Base-by-base conservation (phyloP, 331 rosid genomes). In the Pyrus hybrid region DNA sequence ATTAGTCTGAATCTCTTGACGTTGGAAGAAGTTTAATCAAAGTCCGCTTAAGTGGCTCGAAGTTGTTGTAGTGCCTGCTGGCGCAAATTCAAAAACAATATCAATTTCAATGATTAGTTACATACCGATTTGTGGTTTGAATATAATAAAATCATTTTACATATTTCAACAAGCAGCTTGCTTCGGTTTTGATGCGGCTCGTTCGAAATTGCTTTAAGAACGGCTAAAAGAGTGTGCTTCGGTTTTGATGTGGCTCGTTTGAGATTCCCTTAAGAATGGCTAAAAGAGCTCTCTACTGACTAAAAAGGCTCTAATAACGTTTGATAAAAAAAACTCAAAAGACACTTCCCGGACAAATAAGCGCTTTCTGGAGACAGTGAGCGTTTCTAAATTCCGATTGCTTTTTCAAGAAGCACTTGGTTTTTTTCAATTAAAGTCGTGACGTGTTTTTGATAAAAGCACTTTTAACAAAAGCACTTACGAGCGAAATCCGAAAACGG, bases 111-210 rank as follows among this genome's bases (percentile, higher is more conserved):
- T n/a, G 64, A 53, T 47, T 79, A 45, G 67, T 41, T 43, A 23
- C 64, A 21, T 11, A 63, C 69, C 41, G 54, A 63, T 23, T 45
- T 60, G 20, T 61, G 5, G n/a, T n/a, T 63, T 12, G 45, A 75
- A 28, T 18, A 18, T 21, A 41, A 41, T 41, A 41, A 41, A 11
- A 41, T 41, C 5, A 41, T 41, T 10, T 41, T 11, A 41, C 47
- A 10, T 41, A 41, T 41, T 41, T 41, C 47, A 41, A 18, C 57
- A 9, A 0, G 14, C 62, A n/a, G 13, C 62, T 13, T 81, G 77
- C 82, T 80, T 88, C 80, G 86, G 85, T 83, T 85, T 73, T 17
- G 35, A 79, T 81, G 78, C 66, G 41, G 25, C 68, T 79, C 0
- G 5, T 18, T 51, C 7, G 57, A 18, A 18, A 18, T 18, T 51